These are phyloP conservation scores for Melanopsichium pennsylvanicum DNA, from an alignment of 1,284 basidiomycete genomes.

Conservation along the genomic window DNA sequence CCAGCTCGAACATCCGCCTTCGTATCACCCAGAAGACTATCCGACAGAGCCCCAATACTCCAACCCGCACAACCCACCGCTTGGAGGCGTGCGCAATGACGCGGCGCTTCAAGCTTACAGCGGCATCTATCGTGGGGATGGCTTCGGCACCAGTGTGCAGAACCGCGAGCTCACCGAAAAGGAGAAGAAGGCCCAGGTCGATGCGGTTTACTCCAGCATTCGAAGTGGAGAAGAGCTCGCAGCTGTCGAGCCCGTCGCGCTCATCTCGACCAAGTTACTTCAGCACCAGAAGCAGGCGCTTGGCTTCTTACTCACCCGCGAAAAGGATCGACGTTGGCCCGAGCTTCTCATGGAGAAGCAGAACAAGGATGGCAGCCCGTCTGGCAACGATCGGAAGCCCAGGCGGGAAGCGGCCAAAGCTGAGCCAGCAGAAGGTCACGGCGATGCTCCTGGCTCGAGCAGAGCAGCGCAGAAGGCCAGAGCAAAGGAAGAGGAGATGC, in stretches of 20 bases:
- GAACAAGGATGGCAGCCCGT: neutral
- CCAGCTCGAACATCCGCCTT: slow-evolving; percentile 79
- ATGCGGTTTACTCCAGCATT: slow-evolving; percentile 88
- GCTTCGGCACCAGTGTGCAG: slow-evolving; percentile 37
- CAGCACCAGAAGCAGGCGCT: slow-evolving; percentile 98
- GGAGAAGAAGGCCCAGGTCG: slow-evolving; percentile 89
- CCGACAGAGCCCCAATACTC: slow-evolving; percentile 74
- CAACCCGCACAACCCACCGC: slow-evolving; percentile 76
- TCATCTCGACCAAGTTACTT: slow-evolving; percentile 88
- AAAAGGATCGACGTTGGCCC: slow-evolving; percentile 67
- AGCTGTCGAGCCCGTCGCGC: slow-evolving; percentile 79
- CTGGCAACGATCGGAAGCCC: neutral
- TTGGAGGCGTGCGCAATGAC: slow-evolving; percentile 28
- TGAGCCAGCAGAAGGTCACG: neutral
- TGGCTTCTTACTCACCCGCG: slow-evolving; percentile 93
- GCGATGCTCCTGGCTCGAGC: neutral
- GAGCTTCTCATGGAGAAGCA: slow-evolving; percentile 21
- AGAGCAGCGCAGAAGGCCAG: neutral
- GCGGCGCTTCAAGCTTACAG: slow-evolving; percentile 8
- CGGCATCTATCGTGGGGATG: slow-evolving; percentile 67
- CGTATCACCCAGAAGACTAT: slow-evolving; percentile 72
- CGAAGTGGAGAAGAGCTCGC: slow-evolving; percentile 83
- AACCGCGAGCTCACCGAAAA: slow-evolving; percentile 71
- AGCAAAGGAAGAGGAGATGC: neutral
- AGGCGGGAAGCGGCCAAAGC: slow-evolving; percentile 3